Evolutionary conservation across 2,329 filamentous ascomycete species (phyloP), one percentile per base, ranked within the genome.

Genomic region (Ascochyta koolunga): DNA sequence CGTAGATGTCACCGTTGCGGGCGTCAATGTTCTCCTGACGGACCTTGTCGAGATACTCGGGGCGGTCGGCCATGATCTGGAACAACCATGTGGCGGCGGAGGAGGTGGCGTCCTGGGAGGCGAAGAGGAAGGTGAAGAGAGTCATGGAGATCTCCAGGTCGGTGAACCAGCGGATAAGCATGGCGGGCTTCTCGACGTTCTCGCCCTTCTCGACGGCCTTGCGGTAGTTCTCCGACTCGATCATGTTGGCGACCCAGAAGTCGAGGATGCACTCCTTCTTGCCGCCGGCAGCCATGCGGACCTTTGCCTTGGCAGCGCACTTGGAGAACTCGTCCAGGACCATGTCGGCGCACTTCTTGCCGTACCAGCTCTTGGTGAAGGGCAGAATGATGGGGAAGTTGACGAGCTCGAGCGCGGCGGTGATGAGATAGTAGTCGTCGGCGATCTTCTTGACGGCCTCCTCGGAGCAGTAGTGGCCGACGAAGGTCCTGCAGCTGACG

Each of bases 371-470:
- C 81, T 92, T 93, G 73, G 93, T 97, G 82, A 86, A 98, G 33
- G 93, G 93, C 35, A 98, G 78, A 73, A 98, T 97, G 78, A 98
- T 89, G 55, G 95, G 68, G 58, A 72, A 71, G 82, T 98, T 98
- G 82, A 99, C 95, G 40, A 98, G 85, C 77, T 99, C 95, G 64
- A 98, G 85, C 19, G 95, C 95, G 53, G 90, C 93, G 13, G 95
- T 98, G 73, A 98, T 96, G 61, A 93, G 85, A 78, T 96, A 98
- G 80, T 96, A 99, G 78, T 98, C 93, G 76, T 96, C 89, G 58
- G 93, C 89, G 61, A 98, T 95, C 81, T 90, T 93, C 84, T 96
- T 93, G 69, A 98, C 88, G 42, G 89, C 86, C 73, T 91, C 89
- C 55, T 96, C 90, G 39, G 89, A 87, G 76, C 97, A 93, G 80